Evolutionary conservation across 2,329 filamentous ascomycete genomes (phyloP).

Genomic region (Huntiella decipiens): DNA sequence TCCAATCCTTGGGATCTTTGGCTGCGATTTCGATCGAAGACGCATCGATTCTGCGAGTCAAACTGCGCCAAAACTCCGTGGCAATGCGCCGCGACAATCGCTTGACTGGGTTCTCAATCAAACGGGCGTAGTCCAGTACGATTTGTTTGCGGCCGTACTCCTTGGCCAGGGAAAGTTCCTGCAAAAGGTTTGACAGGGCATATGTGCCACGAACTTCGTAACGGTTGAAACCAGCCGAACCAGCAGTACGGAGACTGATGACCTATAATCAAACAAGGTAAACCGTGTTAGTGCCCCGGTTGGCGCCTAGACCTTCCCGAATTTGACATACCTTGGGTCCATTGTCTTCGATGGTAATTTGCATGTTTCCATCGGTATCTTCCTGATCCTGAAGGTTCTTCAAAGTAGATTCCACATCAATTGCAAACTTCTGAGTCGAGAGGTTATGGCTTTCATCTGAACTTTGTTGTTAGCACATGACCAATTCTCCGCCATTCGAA

Average conservation of each 20-base stretch:
- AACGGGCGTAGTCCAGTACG: slow-evolving; percentile 70
- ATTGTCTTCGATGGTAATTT: slow-evolving; percentile 92
- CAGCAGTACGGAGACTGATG: slow-evolving; percentile 65
- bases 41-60: slow-evolving; percentile 79
- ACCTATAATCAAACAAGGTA: slow-evolving; percentile 29
- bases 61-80: slow-evolving; percentile 78
- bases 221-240: slow-evolving; percentile 67
- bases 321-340: slow-evolving; percentile 56
- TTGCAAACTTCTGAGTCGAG: slow-evolving; percentile 38
- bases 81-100: slow-evolving; percentile 72
- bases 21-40: slow-evolving; percentile 74
- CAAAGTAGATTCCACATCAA: slow-evolving; percentile 71
- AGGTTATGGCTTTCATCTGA: slow-evolving; percentile 10
- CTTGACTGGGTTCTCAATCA: slow-evolving; percentile 90
- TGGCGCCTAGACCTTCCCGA: background rate
- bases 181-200: slow-evolving; percentile 88
- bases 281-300: slow-evolving; percentile 8
- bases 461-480: background rate
- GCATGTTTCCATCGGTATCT: slow-evolving; percentile 84
- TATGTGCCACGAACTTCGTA: slow-evolving; percentile 92
- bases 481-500: background rate
- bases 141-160: slow-evolving; percentile 80
- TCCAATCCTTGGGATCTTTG: slow-evolving; percentile 90
- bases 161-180: slow-evolving; percentile 84
- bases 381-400: slow-evolving; percentile 64